Evolutionary conservation across 345 rosid genomes (phyloP), one percentile per base, ranked within the genome.

Genomic region (Euphorbia tirucalli): DNA sequence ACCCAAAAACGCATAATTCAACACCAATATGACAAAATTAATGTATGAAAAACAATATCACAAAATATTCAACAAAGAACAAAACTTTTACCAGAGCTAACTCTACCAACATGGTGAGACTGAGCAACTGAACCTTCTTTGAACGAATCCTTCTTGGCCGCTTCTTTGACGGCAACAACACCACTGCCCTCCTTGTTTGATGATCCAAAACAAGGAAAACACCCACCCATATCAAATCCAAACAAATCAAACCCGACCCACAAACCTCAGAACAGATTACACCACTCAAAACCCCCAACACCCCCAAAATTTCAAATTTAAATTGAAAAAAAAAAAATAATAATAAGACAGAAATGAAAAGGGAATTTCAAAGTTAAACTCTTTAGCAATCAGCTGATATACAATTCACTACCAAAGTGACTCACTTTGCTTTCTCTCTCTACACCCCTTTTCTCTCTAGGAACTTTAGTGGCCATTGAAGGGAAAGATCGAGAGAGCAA

Each of bases 141-240:
- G 69, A 85, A 83, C 59, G 90, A 87, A 83, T 85, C 91, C 78
- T 90, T 89, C 85, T 86, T 87, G 74, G 67, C 80, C 74, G 82
- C 83, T 82, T 89, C 99, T 81, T 92, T 89, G 24, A 87, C 79
- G 32, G 24, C 72, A 16, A 46, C 76, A 64, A 43, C 78, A 46
- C 81, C 72, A 69, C 77, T 76, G 46, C 83, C 95, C 81, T 88
- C 87, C 82, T 76, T 78, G 58, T 82, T 80, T 66, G 99, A 85
- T 86, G 99, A 95, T 83, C 92, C 94, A 78, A 95, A 95, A 85
- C 99, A 95, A 74, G 99, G 93, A 64, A 90, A 87, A 81, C 99
- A 95, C 86, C 97, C 89, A 86, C 92, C 97, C 99, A 95, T 95
- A 80, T 83, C 93, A 81, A 77, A 86, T 77, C 86, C 78, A 28